Conservation (phyloP, 2,329 filamentous ascomycete genomes). For the Torrubiellomyces zombiae region DNA sequence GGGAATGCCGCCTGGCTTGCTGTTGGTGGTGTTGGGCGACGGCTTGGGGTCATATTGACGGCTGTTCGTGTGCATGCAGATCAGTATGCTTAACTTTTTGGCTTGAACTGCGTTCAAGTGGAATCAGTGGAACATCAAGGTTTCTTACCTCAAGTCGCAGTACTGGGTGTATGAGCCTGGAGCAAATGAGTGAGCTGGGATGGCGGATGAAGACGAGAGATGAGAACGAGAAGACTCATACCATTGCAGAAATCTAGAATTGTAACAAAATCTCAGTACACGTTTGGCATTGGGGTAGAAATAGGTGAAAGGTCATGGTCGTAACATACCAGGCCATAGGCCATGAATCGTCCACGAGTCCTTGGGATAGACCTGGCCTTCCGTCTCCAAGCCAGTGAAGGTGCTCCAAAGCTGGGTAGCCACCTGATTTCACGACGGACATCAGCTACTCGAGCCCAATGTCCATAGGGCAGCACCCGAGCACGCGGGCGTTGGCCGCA, state of each 20-base stretch:
- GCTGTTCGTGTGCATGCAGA: conserved; percentile 7
- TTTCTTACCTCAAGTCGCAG: conserved; percentile 37
- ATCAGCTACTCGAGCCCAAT: too few species aligned
- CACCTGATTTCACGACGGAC: conserved; percentile 16
- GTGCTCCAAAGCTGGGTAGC: conserved; percentile 49
- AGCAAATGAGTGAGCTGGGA: not conserved
- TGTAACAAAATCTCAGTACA: not conserved
- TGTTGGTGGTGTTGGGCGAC: conserved; percentile 46
- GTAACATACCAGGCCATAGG: conserved; percentile 29
- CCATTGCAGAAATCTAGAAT: conserved; percentile 27
- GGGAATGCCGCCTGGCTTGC: conserved; percentile 29
- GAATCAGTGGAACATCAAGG: too few species aligned
- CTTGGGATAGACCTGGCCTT: conserved; percentile 40
- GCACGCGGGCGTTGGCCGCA: not conserved
- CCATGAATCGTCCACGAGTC: conserved; percentile 44
- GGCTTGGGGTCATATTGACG: conserved; percentile 48
- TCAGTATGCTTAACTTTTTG: too few species aligned
- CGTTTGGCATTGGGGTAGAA: not conserved
- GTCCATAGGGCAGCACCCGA: too few species aligned
- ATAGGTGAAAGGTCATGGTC: not conserved
- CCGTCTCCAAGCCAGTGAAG: conserved; percentile 40
- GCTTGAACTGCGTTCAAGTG: too few species aligned
- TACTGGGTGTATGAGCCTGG: conserved; percentile 48
- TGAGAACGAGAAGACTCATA: conserved; percentile 3
- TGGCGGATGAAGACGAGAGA: conserved; percentile 8